A percentile compares a stretch with the other conserved stretches of the same genome.
These are phyloP conservation scores for Clathrospora elynae DNA, from an alignment of 2,329 filamentous ascomycete species.

Conservation along the genomic window DNA sequence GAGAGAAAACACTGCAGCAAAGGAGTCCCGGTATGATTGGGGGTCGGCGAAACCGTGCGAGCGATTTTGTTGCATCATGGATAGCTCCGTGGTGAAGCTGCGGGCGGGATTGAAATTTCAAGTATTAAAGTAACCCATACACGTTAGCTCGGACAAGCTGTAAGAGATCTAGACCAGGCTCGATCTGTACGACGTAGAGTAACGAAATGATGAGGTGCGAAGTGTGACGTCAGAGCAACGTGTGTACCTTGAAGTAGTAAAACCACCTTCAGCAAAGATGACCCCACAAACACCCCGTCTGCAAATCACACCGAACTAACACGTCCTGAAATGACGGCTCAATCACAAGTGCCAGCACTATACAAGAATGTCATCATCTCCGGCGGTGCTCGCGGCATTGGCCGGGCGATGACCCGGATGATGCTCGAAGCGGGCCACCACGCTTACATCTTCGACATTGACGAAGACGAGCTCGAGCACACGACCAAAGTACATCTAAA, in stretches of 20 bases:
- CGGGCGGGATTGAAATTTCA: too few species aligned
- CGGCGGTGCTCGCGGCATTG: constrained; percentile 56
- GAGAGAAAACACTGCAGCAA: too few species aligned
- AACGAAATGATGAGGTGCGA: constrained; percentile 10
- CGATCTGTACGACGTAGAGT: neutral
- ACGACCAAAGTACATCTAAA: constrained; percentile 50
- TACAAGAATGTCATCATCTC: constrained; percentile 48
- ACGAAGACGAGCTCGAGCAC: constrained; percentile 44
- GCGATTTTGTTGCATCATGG: too few species aligned
- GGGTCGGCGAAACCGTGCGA: too few species aligned
- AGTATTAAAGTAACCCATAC: too few species aligned
- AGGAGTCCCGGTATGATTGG: too few species aligned
- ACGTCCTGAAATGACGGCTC: constrained; percentile 10
- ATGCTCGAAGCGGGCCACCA: constrained; percentile 53
- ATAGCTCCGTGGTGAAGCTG: too few species aligned
- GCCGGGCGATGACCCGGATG: constrained; percentile 54
- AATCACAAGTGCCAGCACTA: constrained; percentile 10
- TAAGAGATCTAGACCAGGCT: neutral
- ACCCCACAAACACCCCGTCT: constrained; percentile 3
- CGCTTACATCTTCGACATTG: constrained; percentile 55
- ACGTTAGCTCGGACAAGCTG: too few species aligned
- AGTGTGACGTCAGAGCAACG: constrained; percentile 37
- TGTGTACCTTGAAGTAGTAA: constrained; percentile 14
- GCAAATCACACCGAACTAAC: constrained; percentile 2
- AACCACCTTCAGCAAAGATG: constrained; percentile 2